These are phyloP conservation scores for Linnemannia elongata DNA, from an alignment of 192 early-diverging fungal genomes.

Conservation along the genomic window DNA sequence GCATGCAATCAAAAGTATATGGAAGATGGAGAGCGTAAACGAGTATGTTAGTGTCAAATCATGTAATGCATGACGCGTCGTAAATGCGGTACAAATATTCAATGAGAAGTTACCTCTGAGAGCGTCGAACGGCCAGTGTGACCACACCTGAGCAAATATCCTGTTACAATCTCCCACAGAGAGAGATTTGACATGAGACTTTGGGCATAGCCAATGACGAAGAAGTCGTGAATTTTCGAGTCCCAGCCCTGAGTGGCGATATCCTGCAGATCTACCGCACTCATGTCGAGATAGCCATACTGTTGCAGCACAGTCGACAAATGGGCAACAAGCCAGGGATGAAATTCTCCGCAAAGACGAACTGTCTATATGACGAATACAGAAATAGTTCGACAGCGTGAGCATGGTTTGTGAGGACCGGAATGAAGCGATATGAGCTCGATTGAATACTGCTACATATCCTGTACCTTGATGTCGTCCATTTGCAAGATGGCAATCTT, in stretches of 20 bases:
- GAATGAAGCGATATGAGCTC: neutral
- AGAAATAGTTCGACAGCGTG: neutral
- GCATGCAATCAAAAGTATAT: neutral
- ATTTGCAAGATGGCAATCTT: constrained; percentile 54
- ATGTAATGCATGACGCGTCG: neutral
- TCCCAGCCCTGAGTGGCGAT: constrained; percentile 20
- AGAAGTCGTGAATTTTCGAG: constrained; percentile 58
- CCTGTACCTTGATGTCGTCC: constrained; percentile 60
- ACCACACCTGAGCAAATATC: constrained; percentile 40
- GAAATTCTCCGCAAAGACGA: constrained; percentile 39
- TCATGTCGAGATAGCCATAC: constrained; percentile 60
- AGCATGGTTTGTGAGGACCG: neutral
- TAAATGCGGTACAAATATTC: neutral
- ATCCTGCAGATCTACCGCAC: constrained; percentile 57
- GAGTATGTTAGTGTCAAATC: constrained; percentile 19
- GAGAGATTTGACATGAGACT: constrained; percentile 44
- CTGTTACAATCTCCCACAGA: constrained; percentile 53
- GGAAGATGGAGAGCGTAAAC: neutral
- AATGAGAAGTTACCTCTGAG: constrained; percentile 17
- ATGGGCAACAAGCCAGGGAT: constrained; percentile 75
- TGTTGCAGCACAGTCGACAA: constrained; percentile 61
- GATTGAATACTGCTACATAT: neutral
- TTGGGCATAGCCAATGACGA: constrained; percentile 51
- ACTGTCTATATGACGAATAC: constrained; percentile 23
- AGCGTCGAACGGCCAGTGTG: constrained; percentile 31